Evolutionary conservation across 75 land plant species (phyloP).

Genomic region (Cunninghamia lanceolata): DNA sequence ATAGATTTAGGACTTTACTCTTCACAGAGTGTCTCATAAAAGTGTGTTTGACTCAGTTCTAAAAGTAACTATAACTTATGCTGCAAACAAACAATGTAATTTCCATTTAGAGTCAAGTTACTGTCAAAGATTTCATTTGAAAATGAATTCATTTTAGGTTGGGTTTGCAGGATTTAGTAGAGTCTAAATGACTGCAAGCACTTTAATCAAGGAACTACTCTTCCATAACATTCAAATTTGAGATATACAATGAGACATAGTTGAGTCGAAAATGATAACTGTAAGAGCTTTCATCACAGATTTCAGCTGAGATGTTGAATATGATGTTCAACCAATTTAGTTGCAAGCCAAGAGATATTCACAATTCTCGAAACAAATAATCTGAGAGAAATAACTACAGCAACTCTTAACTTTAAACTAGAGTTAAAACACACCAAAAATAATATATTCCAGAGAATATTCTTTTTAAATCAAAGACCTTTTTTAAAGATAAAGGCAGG

Average conservation of each 20-base stretch:
- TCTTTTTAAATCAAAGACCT: no score
- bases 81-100: background rate
- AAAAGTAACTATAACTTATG: background rate
- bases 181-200: background rate
- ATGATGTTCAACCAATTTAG: background rate
- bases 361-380: no score
- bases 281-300: background rate
- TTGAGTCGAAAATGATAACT: background rate
- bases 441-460: no score
- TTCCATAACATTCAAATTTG: background rate
- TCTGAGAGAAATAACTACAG: background rate
- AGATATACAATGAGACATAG: background rate
- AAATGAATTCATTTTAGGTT: background rate
- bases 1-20: background rate
- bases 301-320: background rate
- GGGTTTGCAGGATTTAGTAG: background rate
- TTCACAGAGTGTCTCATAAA: background rate
- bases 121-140: background rate
- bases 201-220: background rate
- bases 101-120: background rate
- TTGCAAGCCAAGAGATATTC: background rate
- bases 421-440: no score
- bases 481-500: no score
- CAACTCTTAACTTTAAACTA: background rate
- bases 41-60: background rate